Conservation (phyloP, 345 rosid genomes). For the Eucalyptus victrix region DNA sequence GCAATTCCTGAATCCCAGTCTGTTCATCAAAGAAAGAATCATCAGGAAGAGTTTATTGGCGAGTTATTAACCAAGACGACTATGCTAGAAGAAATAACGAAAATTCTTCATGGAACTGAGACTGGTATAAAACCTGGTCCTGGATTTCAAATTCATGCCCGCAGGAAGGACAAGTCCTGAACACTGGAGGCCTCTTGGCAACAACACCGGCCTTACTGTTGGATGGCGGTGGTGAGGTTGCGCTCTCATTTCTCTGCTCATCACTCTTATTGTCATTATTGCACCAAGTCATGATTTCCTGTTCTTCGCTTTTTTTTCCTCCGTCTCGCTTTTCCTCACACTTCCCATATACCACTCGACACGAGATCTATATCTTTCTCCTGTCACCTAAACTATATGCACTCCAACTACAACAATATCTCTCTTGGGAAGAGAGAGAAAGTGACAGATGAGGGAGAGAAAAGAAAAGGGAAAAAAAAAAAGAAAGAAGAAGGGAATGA, state of each 20-base stretch:
- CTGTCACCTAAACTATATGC: not conserved
- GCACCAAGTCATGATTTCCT: slow-evolving; percentile 77
- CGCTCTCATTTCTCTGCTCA: slow-evolving; percentile 31
- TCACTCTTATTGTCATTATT: slow-evolving; percentile 36
- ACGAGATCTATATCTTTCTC: not conserved
- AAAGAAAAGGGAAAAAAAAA: not conserved
- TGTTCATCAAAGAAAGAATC: not conserved
- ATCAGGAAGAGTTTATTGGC: no score
- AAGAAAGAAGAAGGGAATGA: not conserved
- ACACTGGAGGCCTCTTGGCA: slow-evolving; percentile 9
- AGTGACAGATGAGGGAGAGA: not conserved
- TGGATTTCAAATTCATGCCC: slow-evolving; percentile 73
- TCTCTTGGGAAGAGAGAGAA: not conserved
- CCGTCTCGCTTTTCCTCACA: not conserved
- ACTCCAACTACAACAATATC: not conserved
- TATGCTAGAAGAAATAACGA: not conserved
- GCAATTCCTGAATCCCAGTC: slow-evolving; percentile 81
- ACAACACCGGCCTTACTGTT: slow-evolving; percentile 6
- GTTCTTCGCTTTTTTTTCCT: not conserved
- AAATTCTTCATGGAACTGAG: not conserved
- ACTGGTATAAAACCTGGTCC: slow-evolving; percentile 46
- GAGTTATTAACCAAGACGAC: not conserved
- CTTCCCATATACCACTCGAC: not conserved
- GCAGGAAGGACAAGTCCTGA: slow-evolving; percentile 79
- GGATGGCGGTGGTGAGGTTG: slow-evolving; percentile 3